Percentiles rank a stretch among this genome's conserved stretches.
These are phyloP conservation scores for Phyllosticta ampelicida DNA, from an alignment of 2,329 filamentous ascomycete genomes.

Conservation along the genomic window DNA sequence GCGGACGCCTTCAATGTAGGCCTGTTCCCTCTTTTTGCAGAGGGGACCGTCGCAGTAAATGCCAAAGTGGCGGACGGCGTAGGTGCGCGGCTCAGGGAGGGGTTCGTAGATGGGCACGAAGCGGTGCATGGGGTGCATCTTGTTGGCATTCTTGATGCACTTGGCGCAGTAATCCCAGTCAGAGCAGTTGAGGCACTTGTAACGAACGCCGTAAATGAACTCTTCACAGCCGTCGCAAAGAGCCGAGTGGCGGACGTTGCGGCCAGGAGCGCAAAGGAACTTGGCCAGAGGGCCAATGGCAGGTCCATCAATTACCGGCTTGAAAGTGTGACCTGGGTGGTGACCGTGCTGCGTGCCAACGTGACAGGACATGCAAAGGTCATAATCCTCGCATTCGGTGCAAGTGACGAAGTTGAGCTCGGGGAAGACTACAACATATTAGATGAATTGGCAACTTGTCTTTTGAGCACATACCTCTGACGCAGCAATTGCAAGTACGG, in stretches of 20 bases:
- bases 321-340: conserved; percentile 76
- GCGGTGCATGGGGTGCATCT: conserved; percentile 70
- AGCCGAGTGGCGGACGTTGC: conserved; percentile 72
- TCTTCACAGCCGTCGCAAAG: conserved; percentile 92
- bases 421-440: conserved; percentile 32
- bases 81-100: conserved; percentile 38
- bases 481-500: conserved; percentile 64
- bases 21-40: conserved; percentile 51
- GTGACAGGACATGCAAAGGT: conserved; percentile 81
- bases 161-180: conserved; percentile 91
- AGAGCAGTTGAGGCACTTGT: conserved; percentile 95
- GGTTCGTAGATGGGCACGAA: conserved; percentile 82
- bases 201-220: conserved; percentile 75
- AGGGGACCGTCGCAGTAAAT: conserved; percentile 94
- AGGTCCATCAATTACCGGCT: conserved; percentile 50
- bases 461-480: conserved; percentile 39
- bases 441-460: not conserved
- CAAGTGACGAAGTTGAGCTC: conserved; percentile 81
- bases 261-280: conserved; percentile 64
- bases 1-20: conserved; percentile 68
- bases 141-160: conserved; percentile 57
- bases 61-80: conserved; percentile 56
- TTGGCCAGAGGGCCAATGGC: conserved; percentile 50
- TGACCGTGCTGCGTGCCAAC: conserved; percentile 70
- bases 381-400: conserved; percentile 74